phyloP scores from a whole-genome alignment of 495 filamentous ascomycete genomes.

The Neurospora sp. region DNA sequence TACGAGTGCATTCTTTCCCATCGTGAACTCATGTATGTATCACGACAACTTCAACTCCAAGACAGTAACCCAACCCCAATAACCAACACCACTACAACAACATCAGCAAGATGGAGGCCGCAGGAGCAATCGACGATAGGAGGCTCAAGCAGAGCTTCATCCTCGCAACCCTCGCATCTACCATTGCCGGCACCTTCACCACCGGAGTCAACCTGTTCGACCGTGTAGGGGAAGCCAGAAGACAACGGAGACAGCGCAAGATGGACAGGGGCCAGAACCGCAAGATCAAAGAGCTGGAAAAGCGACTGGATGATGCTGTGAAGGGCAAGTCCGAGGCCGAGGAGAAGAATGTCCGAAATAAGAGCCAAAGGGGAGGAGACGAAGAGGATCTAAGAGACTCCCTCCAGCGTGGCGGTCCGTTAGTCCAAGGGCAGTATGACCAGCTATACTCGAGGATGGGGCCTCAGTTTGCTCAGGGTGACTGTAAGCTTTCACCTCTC shows the following conservation, averaged over 20 bases:
- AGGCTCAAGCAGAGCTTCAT: slow-evolving; percentile 24
- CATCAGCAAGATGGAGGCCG: slow-evolving; percentile 41
- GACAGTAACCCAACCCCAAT: neutral
- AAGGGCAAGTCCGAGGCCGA: slow-evolving; percentile 9
- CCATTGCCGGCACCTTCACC: slow-evolving; percentile 28
- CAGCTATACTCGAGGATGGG: slow-evolving; percentile 17
- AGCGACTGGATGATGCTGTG: slow-evolving; percentile 20
- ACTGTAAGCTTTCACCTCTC: slow-evolving; percentile 12
- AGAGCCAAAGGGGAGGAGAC: neutral
- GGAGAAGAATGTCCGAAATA: neutral
- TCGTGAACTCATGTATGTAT: neutral
- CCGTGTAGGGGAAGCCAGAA: slow-evolving; percentile 22
- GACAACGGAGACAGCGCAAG: slow-evolving; percentile 23
- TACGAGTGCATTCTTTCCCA: neutral
- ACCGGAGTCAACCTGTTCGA: slow-evolving; percentile 28
- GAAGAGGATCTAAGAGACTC: slow-evolving; percentile 18
- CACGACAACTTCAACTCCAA: neutral
- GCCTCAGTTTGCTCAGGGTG: slow-evolving; percentile 23
- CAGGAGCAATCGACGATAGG: slow-evolving; percentile 47
- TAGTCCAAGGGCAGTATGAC: slow-evolving; percentile 23
- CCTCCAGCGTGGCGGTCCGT: slow-evolving; percentile 16
- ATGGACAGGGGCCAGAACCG: slow-evolving; percentile 22
- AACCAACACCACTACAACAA: neutral
- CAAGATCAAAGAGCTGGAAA: slow-evolving; percentile 26
- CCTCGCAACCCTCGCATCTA: slow-evolving; percentile 27